These are phyloP conservation scores for Cucurbita moschata DNA, from an alignment of 306 rosid genomes.

Conservation along the genomic window DNA sequence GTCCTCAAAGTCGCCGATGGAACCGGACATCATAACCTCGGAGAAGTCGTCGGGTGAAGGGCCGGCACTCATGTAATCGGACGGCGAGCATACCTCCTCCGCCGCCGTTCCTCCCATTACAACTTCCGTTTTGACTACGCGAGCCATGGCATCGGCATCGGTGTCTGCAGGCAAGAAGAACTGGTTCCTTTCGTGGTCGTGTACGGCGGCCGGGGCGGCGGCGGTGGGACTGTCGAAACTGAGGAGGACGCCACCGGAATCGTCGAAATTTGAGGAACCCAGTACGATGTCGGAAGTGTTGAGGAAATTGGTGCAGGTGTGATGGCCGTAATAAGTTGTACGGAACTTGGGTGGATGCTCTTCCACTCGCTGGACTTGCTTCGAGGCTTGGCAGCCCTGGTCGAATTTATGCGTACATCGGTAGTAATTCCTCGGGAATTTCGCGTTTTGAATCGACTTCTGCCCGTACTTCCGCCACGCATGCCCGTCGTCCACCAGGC, in stretches of 20 bases:
- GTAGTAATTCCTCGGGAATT: conserved; percentile 25
- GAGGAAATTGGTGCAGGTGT: conserved; percentile 30
- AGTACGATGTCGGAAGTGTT: conserved; percentile 29
- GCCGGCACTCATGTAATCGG: background rate
- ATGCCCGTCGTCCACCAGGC: conserved; percentile 9
- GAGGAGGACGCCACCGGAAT: conserved; percentile 9
- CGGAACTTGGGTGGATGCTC: conserved; percentile 29
- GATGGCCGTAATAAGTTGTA: conserved; percentile 41
- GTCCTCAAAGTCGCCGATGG: background rate
- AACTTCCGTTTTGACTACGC: background rate
- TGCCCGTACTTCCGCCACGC: conserved; percentile 17
- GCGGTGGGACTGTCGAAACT: conserved; percentile 24
- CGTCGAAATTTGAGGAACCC: conserved; percentile 18
- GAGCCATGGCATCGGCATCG: conserved; percentile 1
- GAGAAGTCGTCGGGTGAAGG: background rate
- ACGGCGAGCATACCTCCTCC: background rate
- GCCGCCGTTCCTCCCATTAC: background rate
- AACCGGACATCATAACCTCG: background rate
- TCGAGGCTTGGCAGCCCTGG: conserved; percentile 52
- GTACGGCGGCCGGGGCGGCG: background rate
- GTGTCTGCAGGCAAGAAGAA: background rate
- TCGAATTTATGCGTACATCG: conserved; percentile 69
- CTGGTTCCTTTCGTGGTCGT: background rate
- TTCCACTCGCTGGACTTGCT: conserved; percentile 54
- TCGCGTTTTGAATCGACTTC: conserved; percentile 4